These are phyloP conservation scores for Claviceps sp. DNA, from an alignment of 2,329 filamentous ascomycete species.

Conservation along the genomic window DNA sequence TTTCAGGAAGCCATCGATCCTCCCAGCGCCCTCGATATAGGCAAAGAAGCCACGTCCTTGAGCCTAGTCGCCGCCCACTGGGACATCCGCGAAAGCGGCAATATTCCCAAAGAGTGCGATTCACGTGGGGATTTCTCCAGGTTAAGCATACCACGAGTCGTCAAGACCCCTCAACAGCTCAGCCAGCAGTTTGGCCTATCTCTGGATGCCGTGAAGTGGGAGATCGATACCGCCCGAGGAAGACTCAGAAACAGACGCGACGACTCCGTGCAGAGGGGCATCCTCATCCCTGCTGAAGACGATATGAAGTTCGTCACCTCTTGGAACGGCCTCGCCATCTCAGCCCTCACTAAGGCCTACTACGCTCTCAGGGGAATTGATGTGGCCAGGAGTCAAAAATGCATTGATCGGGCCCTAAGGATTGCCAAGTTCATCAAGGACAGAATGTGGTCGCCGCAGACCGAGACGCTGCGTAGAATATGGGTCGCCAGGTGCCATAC, in stretches of 20 bases:
- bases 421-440: constrained; percentile 60
- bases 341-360: constrained; percentile 64
- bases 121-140: constrained; percentile 89
- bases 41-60: constrained; percentile 49
- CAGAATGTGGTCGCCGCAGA: constrained; percentile 48
- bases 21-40: constrained; percentile 16
- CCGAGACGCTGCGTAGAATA: constrained; percentile 56
- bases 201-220: constrained; percentile 52
- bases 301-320: constrained; percentile 69
- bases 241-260: constrained; percentile 62
- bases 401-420: constrained; percentile 50
- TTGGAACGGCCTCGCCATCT: constrained; percentile 83
- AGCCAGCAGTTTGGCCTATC: constrained; percentile 62
- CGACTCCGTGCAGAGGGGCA: constrained; percentile 44
- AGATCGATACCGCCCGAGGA: constrained; percentile 51
- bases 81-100: constrained; percentile 72
- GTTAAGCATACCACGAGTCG: constrained; percentile 74
- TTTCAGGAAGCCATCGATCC: constrained; percentile 57
- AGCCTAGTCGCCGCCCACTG: constrained; percentile 59
- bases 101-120: constrained; percentile 70
- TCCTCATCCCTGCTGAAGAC: constrained; percentile 56
- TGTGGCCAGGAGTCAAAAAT: constrained; percentile 42
- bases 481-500: constrained; percentile 47
- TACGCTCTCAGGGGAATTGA: constrained; percentile 49
- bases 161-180: constrained; percentile 53